Evolutionary conservation across 108 stramenopile genomes (phyloP), one percentile per base, ranked within the genome.

Genomic region (Skeletonema marinoi): DNA sequence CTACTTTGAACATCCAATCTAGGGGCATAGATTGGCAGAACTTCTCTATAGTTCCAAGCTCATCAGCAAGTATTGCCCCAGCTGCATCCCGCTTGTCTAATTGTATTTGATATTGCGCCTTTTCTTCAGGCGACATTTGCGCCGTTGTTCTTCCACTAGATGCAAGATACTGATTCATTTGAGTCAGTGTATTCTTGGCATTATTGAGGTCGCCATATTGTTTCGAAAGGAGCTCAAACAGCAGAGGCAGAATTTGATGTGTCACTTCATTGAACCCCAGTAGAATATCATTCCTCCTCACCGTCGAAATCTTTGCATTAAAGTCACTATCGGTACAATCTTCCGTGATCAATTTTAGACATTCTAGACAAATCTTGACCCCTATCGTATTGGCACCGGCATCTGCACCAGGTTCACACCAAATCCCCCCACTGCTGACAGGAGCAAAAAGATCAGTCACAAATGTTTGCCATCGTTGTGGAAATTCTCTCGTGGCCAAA

Each of bases 301-400:
- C 60, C 1, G 93, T 93, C 19, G 92, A 91, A 63, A 96, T 93
- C 88, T 92, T 96, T 66, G 91, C 65, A 83, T 96, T 96, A 82
- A 90, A 96, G 76, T 96, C 96, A 63, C 87, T 86, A 77, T 96
- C 96, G n/a, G 93, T 94, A 73, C 93, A 94, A 88, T 96, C 93
- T 73, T 96, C 96, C 0, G 90, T 92, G 41, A 94, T 85, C 60
- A 93, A 75, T 71, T 85, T 80, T 21, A 93, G 69, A 56, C 90
- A 85, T 75, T 96, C 90, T 54, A 96, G 74, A 70, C 90, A 89
- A 70, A 93, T 90, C 64, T 86, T 88, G 35, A 89, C 88, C 13
- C 92, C 95, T 48, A 88, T 77, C 14, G 54, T 65, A 63, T 75
- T 58, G 9, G 38, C 38, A 65, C 71, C 74, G 16, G 51, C 77